Percentiles rank a stretch among this genome's conserved stretches.
Conservation (phyloP, 2,329 filamentous ascomycete genomes). For the Leptoxyphium fumago region DNA sequence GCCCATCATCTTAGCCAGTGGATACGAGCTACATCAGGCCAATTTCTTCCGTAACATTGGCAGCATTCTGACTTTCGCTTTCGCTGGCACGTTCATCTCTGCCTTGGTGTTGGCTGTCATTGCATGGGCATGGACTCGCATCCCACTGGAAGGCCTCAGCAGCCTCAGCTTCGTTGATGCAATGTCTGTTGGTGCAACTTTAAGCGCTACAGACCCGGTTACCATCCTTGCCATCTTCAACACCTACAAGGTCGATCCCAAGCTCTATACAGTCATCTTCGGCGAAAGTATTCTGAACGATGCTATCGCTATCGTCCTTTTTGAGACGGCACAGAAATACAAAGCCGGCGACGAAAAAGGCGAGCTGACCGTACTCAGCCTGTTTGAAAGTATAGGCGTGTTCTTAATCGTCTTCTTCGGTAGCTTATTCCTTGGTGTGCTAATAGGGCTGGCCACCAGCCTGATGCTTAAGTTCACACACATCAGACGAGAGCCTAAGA, state of each 20-base stretch:
- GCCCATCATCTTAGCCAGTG: slow-evolving; percentile 91
- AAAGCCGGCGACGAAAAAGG: slow-evolving; percentile 56
- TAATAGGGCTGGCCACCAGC: slow-evolving; percentile 76
- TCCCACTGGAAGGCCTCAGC: slow-evolving; percentile 64
- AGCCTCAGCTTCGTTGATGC: slow-evolving; percentile 87
- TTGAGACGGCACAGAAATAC: slow-evolving; percentile 93
- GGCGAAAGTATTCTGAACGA: slow-evolving; percentile 97
- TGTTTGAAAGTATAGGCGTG: slow-evolving; percentile 83
- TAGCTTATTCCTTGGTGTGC: slow-evolving; percentile 74
- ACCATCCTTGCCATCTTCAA: slow-evolving; percentile 96
- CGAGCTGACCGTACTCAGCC: slow-evolving; percentile 60
- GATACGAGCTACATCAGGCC: slow-evolving; percentile 93
- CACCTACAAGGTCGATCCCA: slow-evolving; percentile 96
- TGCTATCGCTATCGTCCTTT: slow-evolving; percentile 94
- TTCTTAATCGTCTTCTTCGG: slow-evolving; percentile 96
- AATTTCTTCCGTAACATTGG: slow-evolving; percentile 99
- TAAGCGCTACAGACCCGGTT: slow-evolving; percentile 93
- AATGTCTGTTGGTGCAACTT: slow-evolving; percentile 87
- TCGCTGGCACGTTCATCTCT: slow-evolving; percentile 92
- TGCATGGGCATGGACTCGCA: slow-evolving; percentile 73
- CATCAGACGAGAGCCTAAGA: slow-evolving; percentile 82
- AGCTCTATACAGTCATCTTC: slow-evolving; percentile 97
- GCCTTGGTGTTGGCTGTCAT: slow-evolving; percentile 86
- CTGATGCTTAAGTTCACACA: slow-evolving; percentile 89
- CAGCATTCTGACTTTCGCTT: slow-evolving; percentile 92